Evolutionary conservation across 2,329 filamentous ascomycete genomes (phyloP).

Genomic region (Didymella sp.): DNA sequence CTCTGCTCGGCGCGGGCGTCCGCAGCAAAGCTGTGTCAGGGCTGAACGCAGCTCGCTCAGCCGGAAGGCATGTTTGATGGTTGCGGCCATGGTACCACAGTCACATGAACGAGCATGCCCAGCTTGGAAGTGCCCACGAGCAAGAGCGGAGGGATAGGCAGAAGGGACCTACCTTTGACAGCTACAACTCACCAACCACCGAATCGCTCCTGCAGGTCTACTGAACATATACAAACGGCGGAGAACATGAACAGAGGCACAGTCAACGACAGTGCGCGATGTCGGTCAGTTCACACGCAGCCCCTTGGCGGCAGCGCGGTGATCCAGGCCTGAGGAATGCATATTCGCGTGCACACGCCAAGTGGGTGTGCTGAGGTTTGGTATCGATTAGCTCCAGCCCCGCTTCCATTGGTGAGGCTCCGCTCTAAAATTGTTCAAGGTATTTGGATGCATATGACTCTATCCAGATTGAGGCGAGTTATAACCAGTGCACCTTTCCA

Average conservation of each 20-base stretch:
- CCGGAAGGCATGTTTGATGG: conserved; percentile 3
- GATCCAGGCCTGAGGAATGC: conserved; percentile 15
- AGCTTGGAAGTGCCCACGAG: neutral
- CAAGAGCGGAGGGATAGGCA: neutral
- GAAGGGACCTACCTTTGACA: neutral
- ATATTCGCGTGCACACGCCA: conserved; percentile 1
- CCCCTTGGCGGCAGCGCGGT: neutral
- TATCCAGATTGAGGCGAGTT: conserved; percentile 1
- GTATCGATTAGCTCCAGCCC: conserved; percentile 14
- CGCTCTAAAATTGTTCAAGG: conserved; percentile 13
- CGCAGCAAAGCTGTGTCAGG: conserved; percentile 2
- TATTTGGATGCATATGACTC: conserved; percentile 21
- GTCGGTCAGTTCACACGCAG: conserved; percentile 4
- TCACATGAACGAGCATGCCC: conserved; percentile 6
- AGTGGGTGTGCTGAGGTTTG: conserved; percentile 3
- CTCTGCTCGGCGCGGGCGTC: conserved; percentile 7
- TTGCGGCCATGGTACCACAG: conserved; percentile 5
- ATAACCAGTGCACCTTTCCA: conserved; percentile 1
- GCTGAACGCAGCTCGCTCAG: conserved; percentile 18
- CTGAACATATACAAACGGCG: neutral
- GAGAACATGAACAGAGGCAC: neutral
- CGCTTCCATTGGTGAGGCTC: conserved; percentile 4
- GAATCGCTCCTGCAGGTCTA: neutral
- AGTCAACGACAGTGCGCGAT: conserved; percentile 8
- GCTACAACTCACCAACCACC: neutral